Conservation (phyloP, 768 basidiomycete species). For the Roridomyces roridus region DNA sequence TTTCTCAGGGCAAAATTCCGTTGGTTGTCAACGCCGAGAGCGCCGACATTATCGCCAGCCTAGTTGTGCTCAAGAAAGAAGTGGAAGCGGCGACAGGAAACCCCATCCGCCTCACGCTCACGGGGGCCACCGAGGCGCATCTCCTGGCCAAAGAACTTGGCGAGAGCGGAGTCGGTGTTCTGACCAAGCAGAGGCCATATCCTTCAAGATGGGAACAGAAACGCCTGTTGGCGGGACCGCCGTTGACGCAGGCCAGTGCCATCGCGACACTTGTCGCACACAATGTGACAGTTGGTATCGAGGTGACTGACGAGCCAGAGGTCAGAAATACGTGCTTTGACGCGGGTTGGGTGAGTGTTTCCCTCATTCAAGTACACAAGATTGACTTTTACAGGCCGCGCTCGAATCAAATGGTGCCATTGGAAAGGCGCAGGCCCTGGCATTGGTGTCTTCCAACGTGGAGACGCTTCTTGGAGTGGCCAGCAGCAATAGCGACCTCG, state of each 20-base stretch:
- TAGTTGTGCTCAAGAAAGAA: slow-evolving; percentile 66
- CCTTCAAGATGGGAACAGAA: slow-evolving; percentile 70
- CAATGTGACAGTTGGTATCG: slow-evolving; percentile 70
- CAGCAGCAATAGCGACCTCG: slow-evolving; percentile 38
- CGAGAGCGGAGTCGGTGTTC: slow-evolving; percentile 67
- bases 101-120: slow-evolving; percentile 51
- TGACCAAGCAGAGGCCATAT: slow-evolving; percentile 69
- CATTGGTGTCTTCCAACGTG: slow-evolving; percentile 46
- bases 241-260: slow-evolving; percentile 61
- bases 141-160: slow-evolving; percentile 70
- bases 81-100: slow-evolving; percentile 47
- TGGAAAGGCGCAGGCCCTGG: slow-evolving; percentile 38
- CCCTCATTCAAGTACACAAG: too few species aligned
- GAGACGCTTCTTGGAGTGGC: slow-evolving; percentile 48
- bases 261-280: slow-evolving; percentile 62
- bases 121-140: slow-evolving; percentile 66
- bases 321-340: slow-evolving; percentile 79
- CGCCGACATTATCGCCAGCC: slow-evolving; percentile 77
- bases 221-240: slow-evolving; percentile 70
- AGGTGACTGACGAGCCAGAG: slow-evolving; percentile 56
- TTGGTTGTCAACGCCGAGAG: slow-evolving; percentile 72
- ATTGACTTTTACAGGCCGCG: slow-evolving; percentile 41
- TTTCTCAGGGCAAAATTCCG: slow-evolving; percentile 57
- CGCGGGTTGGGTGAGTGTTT: slow-evolving; percentile 51
- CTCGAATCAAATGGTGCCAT: slow-evolving; percentile 46